These are phyloP conservation scores for Vitrella brassicaformis DNA, from an alignment of 73 alveolate genomes.

Conservation along the genomic window DNA sequence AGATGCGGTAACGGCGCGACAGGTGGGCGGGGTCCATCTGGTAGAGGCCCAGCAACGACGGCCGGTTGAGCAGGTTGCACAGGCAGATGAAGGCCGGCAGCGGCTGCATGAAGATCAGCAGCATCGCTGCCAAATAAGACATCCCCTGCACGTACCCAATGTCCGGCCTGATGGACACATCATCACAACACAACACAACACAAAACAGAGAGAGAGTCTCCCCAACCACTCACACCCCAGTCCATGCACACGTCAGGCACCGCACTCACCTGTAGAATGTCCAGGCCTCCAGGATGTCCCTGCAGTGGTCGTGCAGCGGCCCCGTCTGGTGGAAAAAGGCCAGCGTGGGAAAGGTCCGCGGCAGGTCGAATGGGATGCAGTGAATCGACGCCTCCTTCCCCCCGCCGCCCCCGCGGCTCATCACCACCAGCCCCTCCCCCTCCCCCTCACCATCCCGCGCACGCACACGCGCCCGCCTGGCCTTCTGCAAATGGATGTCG, in stretches of 20 bases:
- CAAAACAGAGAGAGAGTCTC: too few species aligned
- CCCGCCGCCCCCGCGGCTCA: too few species aligned
- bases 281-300: not conserved
- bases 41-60: not conserved
- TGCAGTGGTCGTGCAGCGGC: not conserved
- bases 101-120: not conserved
- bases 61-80: not conserved
- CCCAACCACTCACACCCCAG: too few species aligned
- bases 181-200: too few species aligned
- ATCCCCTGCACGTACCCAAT: not conserved
- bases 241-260: too few species aligned
- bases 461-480: too few species aligned
- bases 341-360: not conserved
- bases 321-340: not conserved
- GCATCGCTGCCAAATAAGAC: not conserved
- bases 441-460: too few species aligned
- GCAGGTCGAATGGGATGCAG: not conserved
- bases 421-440: too few species aligned
- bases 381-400: not conserved
- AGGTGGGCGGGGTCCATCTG: not conserved
- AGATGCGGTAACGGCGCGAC: slow-evolving; percentile 1
- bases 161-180: too few species aligned
- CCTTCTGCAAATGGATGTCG: too few species aligned
- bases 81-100: not conserved
- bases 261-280: too few species aligned